Conservation (phyloP, 768 basidiomycete species). For the Cytidiella melzeri region DNA sequence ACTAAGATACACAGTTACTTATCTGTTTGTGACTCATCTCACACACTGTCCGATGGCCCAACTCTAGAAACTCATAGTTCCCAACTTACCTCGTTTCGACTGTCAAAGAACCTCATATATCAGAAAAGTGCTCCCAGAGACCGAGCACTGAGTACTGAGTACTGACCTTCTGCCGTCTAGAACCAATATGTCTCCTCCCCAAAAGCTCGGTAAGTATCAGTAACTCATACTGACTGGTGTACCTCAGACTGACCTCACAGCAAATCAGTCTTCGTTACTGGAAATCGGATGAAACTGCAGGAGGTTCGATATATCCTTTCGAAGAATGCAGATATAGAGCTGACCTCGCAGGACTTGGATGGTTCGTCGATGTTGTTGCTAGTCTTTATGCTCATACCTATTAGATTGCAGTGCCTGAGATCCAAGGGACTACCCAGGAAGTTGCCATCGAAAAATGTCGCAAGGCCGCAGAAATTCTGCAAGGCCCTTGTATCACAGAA, state of each 20-base stretch:
- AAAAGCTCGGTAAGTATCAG: not conserved
- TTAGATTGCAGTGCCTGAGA: conserved; percentile 66
- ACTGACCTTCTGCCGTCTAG: not conserved
- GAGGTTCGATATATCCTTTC: conserved; percentile 83
- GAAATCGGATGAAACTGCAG: conserved; percentile 86
- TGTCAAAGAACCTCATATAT: too few species aligned
- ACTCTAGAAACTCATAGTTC: too few species aligned
- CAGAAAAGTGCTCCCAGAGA: too few species aligned
- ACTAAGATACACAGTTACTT: too few species aligned
- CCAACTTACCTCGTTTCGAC: too few species aligned
- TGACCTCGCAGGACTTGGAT: conserved; percentile 76
- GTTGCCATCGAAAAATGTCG: conserved; percentile 85
- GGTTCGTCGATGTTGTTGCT: conserved; percentile 40
- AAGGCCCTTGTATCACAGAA: conserved; percentile 68
- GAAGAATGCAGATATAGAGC: conserved; percentile 55
- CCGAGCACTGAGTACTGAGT: not conserved
- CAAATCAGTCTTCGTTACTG: conserved; percentile 86
- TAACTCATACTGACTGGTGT: not conserved
- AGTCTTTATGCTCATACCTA: not conserved
- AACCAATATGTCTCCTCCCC: not conserved
- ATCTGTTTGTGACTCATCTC: too few species aligned
- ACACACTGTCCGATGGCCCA: too few species aligned
- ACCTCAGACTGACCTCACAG: too few species aligned
- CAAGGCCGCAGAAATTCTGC: conserved; percentile 75
- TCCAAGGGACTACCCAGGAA: conserved; percentile 90